Base-by-base conservation (phyloP, 2,329 filamentous ascomycete genomes). In the Colletotrichum sidae region DNA sequence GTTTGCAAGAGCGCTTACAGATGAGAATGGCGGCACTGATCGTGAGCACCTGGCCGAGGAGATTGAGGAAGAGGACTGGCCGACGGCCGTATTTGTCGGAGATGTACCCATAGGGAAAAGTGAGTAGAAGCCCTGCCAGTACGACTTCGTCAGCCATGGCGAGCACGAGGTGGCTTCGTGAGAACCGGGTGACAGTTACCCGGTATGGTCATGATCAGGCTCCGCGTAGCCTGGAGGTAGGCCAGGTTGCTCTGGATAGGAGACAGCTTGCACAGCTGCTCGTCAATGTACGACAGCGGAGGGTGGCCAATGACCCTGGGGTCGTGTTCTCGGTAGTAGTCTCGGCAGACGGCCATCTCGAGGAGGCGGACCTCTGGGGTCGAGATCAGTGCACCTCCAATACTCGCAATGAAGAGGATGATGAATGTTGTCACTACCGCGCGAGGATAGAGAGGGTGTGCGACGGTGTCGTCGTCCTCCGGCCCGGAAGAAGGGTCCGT, bases 281-380 rank as follows among this genome's bases (percentile, higher is more conserved):
- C 54, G 15, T 56, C 54, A 15, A 56, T 45, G 8, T 56, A 56
- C 8, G 54, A 56, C 15, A 42, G 5, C 1, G 54, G 54, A 47
- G 54, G 54, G 5, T 49, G 44, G 2, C 54, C 54, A 37, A 49
- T 56, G 10, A 56, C 54, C 4, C 34, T 6, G 10, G 44, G 54
- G 35, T 56, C 54, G 44, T 56, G 54, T 12, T 56, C 15, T 11
- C 45, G 9, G 37, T 56, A 56, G 15, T 56, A 49, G 44, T 56
- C 54, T n/a, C 54, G 15, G 15, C 54, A 56, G 35, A 56, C 54
- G 11, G 54, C 54, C 54, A 56, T 56, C 15, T 56, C 54, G 17
- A 56, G 37, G 17, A 47, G 44, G 0, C 54, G 54, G 0, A 49
- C 35, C 17, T 56, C 54, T 34, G 54, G 44, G 7, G 45, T 47